A percentile compares a stretch with the other conserved stretches of the same genome.
These are phyloP conservation scores for Plicaturopsis crispa DNA, from an alignment of 768 basidiomycete genomes.

Conservation along the genomic window DNA sequence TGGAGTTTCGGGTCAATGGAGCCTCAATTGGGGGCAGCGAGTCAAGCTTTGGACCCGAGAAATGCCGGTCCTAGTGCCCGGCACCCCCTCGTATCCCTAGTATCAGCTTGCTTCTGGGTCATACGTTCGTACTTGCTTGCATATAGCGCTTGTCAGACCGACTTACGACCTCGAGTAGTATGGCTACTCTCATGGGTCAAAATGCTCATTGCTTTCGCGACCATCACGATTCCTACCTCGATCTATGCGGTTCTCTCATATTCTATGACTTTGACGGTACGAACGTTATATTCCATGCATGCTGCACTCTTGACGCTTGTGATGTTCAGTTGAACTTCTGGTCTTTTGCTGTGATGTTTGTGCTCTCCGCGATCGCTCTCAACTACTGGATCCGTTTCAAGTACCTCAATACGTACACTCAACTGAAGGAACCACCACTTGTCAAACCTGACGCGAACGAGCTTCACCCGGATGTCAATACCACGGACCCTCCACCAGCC, in stretches of 20 bases:
- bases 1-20: too few species aligned
- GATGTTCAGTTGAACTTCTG: conserved; percentile 78
- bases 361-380: conserved; percentile 53
- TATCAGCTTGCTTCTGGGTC: conserved; percentile 82
- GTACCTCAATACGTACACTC: conserved; percentile 68
- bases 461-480: conserved; percentile 88
- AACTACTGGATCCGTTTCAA: conserved; percentile 84
- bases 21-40: too few species aligned
- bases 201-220: conserved; percentile 66
- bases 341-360: conserved; percentile 76
- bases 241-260: conserved; percentile 78
- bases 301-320: conserved; percentile 4
- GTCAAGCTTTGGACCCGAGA: too few species aligned
- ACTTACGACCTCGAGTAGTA: conserved; percentile 33
- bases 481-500: conserved; percentile 58
- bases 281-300: conserved; percentile 13
- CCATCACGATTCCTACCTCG: conserved; percentile 74
- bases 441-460: conserved; percentile 80
- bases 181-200: conserved; percentile 79
- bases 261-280: conserved; percentile 82
- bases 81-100: conserved; percentile 69
- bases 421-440: conserved; percentile 75
- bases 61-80: too few species aligned
- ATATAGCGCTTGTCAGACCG: conserved; percentile 8
- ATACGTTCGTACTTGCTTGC: conserved; percentile 45